Conservation (phyloP, 73 alveolate genomes). For the Durusdinium trenchii region DNA sequence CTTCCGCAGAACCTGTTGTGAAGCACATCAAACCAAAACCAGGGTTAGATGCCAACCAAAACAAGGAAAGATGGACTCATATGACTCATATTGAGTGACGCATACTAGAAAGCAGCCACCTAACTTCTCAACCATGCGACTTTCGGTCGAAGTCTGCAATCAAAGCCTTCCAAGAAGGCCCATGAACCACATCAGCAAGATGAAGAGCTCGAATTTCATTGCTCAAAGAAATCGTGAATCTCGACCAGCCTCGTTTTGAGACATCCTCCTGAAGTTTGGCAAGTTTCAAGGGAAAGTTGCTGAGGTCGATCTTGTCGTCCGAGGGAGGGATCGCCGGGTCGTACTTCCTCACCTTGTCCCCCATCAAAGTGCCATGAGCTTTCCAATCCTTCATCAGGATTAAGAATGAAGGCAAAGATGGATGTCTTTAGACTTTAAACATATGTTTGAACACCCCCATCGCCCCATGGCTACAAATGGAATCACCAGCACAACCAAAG, state of each 20-base stretch:
- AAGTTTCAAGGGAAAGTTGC: background rate
- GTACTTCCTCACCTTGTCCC: background rate
- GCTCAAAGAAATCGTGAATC: background rate
- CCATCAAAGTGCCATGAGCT: background rate
- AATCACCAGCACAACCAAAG: too few relatives aligned
- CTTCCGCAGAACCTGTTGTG: too few relatives aligned
- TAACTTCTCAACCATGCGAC: too few relatives aligned
- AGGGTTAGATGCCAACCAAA: too few relatives aligned
- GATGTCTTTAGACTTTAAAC: too few relatives aligned
- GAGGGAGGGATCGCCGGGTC: background rate
- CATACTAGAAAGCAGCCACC: too few relatives aligned
- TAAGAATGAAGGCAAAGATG: too few relatives aligned
- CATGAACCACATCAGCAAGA: background rate
- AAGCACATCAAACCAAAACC: too few relatives aligned
- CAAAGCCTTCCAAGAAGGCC: background rate
- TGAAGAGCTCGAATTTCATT: background rate
- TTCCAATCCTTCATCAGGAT: background rate
- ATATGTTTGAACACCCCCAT: too few relatives aligned
- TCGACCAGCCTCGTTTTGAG: background rate
- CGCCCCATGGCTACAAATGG: too few relatives aligned
- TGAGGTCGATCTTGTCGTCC: background rate
- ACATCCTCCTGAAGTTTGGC: background rate
- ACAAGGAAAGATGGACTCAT: too few relatives aligned
- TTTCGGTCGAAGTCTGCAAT: background rate
- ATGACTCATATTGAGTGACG: too few relatives aligned